These are phyloP conservation scores for Coemansia sp. DNA, from an alignment of 192 early-diverging fungal genomes.

Conservation along the genomic window DNA sequence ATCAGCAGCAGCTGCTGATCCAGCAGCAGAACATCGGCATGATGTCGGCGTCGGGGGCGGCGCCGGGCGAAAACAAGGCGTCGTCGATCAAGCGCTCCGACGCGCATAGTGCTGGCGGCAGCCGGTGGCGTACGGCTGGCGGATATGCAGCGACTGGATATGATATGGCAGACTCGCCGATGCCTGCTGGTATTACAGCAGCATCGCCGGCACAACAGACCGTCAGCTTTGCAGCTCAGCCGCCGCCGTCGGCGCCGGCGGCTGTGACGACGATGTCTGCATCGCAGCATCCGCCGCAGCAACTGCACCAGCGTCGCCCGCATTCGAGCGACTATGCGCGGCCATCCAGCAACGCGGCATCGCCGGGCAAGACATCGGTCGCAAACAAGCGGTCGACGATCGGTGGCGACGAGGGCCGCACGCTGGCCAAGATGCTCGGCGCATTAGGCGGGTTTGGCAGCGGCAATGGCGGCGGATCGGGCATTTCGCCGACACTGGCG, in stretches of 20 bases:
- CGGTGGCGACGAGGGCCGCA: constrained; percentile 39
- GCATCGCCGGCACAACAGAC: neutral
- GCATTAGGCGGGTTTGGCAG: constrained; percentile 35
- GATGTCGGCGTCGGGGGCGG: neutral
- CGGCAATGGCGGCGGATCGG: neutral
- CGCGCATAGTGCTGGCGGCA: constrained; percentile 10
- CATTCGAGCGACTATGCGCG: constrained; percentile 34
- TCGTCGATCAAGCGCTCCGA: constrained; percentile 30
- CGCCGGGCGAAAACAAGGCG: constrained; percentile 8
- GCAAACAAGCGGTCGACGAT: constrained; percentile 39
- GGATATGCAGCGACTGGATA: constrained; percentile 41
- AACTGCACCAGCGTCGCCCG: constrained; percentile 28
- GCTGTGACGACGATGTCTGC: neutral
- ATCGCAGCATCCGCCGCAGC: constrained; percentile 1
- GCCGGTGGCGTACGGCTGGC: constrained; percentile 40
- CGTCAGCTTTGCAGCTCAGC: neutral
- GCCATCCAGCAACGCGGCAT: neutral
- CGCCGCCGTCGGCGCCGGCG: constrained; percentile 1
- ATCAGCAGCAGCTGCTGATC: constrained; percentile 43
- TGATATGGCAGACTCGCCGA: constrained; percentile 28
- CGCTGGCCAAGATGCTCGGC: constrained; percentile 49
- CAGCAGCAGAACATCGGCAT: constrained; percentile 17
- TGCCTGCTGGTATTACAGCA: neutral
- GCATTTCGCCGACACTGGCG: neutral
- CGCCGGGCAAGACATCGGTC: neutral